Conservation (phyloP, 805 yeast species). For the Candida maesae region DNA sequence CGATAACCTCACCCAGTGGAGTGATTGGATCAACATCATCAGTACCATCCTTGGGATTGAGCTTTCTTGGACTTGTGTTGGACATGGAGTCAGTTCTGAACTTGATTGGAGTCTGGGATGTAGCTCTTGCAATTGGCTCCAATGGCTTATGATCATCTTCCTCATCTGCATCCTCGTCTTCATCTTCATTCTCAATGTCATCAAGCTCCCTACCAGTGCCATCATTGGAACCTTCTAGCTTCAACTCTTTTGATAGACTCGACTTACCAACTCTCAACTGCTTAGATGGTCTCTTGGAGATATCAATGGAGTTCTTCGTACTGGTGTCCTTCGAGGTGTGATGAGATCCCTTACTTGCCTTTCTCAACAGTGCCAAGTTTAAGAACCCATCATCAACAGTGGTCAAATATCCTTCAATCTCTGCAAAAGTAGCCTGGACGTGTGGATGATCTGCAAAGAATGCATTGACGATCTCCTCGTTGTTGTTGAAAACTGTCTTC, state of each 20-base stretch:
- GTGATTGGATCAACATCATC: slow-evolving; percentile 23
- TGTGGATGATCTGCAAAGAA: slow-evolving; percentile 28
- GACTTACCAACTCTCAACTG: slow-evolving; percentile 21
- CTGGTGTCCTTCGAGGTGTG: slow-evolving; percentile 16
- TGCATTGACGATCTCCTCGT: slow-evolving; percentile 21
- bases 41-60: slow-evolving; percentile 4
- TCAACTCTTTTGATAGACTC: slow-evolving; percentile 24
- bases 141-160: slow-evolving; percentile 1
- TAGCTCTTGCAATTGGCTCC: slow-evolving; percentile 5
- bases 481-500: slow-evolving; percentile 20
- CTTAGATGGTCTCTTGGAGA: slow-evolving; percentile 9
- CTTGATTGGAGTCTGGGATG: slow-evolving; percentile 9
- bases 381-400: slow-evolving; percentile 64
- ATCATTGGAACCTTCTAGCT: slow-evolving; percentile 25
- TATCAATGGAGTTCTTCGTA: slow-evolving; percentile 10
- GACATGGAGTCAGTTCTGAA: slow-evolving; percentile 22
- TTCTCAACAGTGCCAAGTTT: slow-evolving; percentile 50
- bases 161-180: slow-evolving; percentile 13
- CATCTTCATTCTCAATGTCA: slow-evolving; percentile 10
- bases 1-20: slow-evolving; percentile 7
- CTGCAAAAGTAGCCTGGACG: slow-evolving; percentile 36
- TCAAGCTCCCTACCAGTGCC: slow-evolving; percentile 6
- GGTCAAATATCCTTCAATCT: slow-evolving; percentile 51
- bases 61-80: slow-evolving; percentile 8
- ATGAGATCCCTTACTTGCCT: slow-evolving; percentile 33